Conservation (phyloP, 345 rosid genomes). For the Eucalyptus leucophloia region DNA sequence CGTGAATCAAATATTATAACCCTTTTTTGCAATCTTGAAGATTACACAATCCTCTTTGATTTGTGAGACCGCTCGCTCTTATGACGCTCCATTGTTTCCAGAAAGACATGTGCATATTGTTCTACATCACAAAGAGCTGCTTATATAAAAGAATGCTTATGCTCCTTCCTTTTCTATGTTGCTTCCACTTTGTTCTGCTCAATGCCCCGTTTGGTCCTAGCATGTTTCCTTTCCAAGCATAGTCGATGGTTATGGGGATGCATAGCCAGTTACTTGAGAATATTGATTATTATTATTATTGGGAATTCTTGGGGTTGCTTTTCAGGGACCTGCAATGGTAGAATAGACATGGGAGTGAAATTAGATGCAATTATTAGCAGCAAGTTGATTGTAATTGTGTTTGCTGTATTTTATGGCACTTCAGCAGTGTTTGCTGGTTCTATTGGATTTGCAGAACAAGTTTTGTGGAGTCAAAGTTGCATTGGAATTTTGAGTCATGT, state of each 20-base stretch:
- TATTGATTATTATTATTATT: neutral
- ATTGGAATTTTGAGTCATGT: neutral
- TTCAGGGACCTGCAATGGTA: neutral
- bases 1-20: no score
- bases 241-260: neutral
- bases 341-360: neutral
- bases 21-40: no score
- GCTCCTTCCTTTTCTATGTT: neutral
- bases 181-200: neutral
- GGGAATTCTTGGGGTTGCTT: neutral
- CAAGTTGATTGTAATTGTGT: neutral
- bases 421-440: neutral
- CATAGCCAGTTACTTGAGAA: neutral
- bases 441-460: neutral
- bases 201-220: neutral
- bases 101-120: no score
- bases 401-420: neutral
- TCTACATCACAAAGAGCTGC: no score
- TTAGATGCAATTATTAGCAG: neutral
- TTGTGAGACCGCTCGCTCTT: no score
- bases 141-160: neutral
- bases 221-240: neutral
- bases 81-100: no score
- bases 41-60: no score
- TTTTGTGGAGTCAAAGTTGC: neutral